Conservation (phyloP, 345 rosid genomes). For the Arabis alpina region DNA sequence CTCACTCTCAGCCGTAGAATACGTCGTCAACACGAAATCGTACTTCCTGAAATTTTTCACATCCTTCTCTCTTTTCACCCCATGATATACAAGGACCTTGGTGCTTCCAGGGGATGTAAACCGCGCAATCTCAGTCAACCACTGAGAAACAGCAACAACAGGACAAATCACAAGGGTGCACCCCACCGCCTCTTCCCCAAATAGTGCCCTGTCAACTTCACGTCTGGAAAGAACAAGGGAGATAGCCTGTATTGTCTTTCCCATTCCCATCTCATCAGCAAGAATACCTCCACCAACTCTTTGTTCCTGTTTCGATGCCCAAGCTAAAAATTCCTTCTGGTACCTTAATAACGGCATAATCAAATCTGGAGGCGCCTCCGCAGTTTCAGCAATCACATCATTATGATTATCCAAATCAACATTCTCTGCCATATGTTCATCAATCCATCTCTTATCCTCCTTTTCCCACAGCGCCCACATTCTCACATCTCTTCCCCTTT, state of each 20-base stretch:
- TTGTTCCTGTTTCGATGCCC: constrained; percentile 90
- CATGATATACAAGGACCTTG: constrained; percentile 82
- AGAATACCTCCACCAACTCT: constrained; percentile 86
- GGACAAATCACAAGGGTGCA: constrained; percentile 94
- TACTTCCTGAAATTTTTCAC: constrained; percentile 56
- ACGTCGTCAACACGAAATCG: constrained; percentile 93
- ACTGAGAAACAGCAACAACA: constrained; percentile 88
- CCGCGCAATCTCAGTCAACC: constrained; percentile 79
- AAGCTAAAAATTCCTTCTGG: constrained; percentile 94
- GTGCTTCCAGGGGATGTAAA: constrained; percentile 82
- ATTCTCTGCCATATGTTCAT: constrained; percentile 54
- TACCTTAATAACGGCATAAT: constrained; percentile 77
- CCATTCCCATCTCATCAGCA: constrained; percentile 99
- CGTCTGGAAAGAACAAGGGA: constrained; percentile 88
- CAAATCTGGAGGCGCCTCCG: constrained; percentile 72
- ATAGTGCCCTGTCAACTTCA: constrained; percentile 38
- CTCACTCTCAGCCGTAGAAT: constrained; percentile 77
- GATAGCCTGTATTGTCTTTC: constrained; percentile 96
- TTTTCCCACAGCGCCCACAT: constrained; percentile 85
- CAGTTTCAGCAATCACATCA: constrained; percentile 53
- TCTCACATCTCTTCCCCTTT: constrained; percentile 44
- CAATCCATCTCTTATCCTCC: constrained; percentile 66
- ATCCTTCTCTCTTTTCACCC: constrained; percentile 65
- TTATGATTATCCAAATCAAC: constrained; percentile 65
- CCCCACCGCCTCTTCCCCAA: constrained; percentile 39